Evolutionary conservation across 2,329 filamentous ascomycete genomes (phyloP), one percentile per base, ranked within the genome.

Genomic region (Mariannaea elegans): DNA sequence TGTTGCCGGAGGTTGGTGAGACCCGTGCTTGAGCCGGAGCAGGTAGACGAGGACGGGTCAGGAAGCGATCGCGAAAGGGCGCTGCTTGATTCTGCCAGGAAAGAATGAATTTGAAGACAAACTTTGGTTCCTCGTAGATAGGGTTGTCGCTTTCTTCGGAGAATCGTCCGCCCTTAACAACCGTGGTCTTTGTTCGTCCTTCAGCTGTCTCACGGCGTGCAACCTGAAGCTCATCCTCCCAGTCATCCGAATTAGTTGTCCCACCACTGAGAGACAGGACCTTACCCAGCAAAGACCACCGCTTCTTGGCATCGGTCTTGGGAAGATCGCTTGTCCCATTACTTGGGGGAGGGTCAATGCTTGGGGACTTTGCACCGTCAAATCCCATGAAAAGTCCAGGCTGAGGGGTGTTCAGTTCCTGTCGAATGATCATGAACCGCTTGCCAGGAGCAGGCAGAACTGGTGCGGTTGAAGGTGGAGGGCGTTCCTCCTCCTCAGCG

Each of bases 391-490:
- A 76, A 8, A 85, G 73, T 7, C 82, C 81, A 3, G 78, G 76
- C 61, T 85, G 83, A 1, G 79, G 74, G 4, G 74, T 68, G 42
- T 78, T 79, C 19, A 84, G 70, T 61, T 97, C 93, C 64, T 91
- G 94, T 57, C 93, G 89, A 65, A 97, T 90, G 68, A 97, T 97
- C 76, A 97, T 87, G 61, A 97, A 91, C 62, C 91, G 86, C 70
- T 94, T 92, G 45, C 91, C 90, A 2, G 94, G 92, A 2, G 93
- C 92, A 6, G 94, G 94, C 58, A 90, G 89, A 69, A 90, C 93
- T n/a, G 94, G 92, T 6, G 87, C 88, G 2, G 92, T 92, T 1
- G 91, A 93, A 6, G 92, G 89, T 1, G 82, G 84, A 3, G 86
- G 72, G 13, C 79, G 81, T 34, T 84, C 78, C 16, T 76, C 68